phyloP scores from a whole-genome alignment of 176 grass and related monocot species.

The Avena atlantica region DNA sequence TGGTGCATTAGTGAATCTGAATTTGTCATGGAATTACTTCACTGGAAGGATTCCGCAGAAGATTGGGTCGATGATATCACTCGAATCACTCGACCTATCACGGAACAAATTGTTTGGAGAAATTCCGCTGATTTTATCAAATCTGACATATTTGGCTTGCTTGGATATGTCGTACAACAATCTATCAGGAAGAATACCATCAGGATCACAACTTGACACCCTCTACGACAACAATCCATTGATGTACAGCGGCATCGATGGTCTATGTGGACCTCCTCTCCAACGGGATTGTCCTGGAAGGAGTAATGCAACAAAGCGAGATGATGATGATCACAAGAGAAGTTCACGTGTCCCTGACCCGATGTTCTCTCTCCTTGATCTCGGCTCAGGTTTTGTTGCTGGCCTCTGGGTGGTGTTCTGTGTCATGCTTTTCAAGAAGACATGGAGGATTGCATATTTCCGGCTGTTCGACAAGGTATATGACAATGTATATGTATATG shows the following conservation, averaged over 20 bases:
- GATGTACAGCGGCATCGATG: constrained; percentile 31
- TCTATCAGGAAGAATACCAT: constrained; percentile 42
- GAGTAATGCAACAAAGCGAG: neutral
- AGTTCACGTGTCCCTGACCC: neutral
- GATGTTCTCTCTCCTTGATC: neutral
- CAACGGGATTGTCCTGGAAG: neutral
- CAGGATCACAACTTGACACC: constrained; percentile 44
- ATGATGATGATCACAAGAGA: neutral
- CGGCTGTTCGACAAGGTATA: neutral
- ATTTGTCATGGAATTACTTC: neutral
- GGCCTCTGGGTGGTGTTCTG: neutral
- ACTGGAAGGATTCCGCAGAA: neutral
- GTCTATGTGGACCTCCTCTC: constrained; percentile 39
- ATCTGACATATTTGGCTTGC: constrained; percentile 29
- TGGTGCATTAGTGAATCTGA: neutral
- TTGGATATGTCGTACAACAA: constrained; percentile 54
- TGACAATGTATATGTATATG: neutral
- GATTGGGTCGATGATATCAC: neutral
- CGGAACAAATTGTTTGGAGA: constrained; percentile 33
- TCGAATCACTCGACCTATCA: constrained; percentile 53
- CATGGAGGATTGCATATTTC: neutral
- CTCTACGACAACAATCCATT: neutral
- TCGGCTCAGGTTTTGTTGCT: neutral
- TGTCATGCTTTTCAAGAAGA: neutral
- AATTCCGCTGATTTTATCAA: constrained; percentile 12